Evolutionary conservation across 371 early-diverging fungal species (phyloP).

Genomic region (Mucor mucedo): DNA sequence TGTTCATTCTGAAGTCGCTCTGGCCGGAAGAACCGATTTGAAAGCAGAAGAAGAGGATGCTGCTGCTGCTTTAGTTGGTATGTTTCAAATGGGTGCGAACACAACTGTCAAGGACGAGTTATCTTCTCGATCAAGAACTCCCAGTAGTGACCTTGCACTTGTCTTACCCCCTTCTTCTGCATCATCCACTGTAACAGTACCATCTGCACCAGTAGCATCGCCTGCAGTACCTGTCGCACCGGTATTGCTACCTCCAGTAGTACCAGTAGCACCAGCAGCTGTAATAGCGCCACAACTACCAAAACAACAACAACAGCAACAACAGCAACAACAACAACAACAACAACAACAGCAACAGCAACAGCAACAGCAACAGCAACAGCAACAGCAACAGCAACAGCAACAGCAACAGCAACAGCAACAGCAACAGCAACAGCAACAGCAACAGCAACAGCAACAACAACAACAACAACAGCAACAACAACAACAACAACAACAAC

Average conservation of each 20-base stretch:
- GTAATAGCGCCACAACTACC: background rate
- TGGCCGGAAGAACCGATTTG: constrained; percentile 35
- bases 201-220: background rate
- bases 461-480: background rate
- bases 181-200: background rate
- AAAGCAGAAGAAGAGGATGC: constrained; percentile 61
- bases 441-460: background rate
- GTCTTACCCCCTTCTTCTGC: background rate
- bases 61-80: constrained; percentile 53
- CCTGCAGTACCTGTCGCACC: background rate
- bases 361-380: background rate
- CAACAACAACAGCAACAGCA: background rate
- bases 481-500: background rate
- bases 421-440: background rate
- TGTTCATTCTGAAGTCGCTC: constrained; percentile 5
- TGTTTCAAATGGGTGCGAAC: constrained; percentile 52
- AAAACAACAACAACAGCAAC: background rate
- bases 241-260: background rate
- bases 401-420: background rate
- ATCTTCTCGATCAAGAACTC: constrained; percentile 22
- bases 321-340: background rate
- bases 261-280: background rate
- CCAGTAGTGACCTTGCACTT: constrained; percentile 8
- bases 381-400: background rate
- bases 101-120: constrained; percentile 17